Evolutionary conservation across 257 asterid genomes (phyloP).

Genomic region (Solanum tarijense): DNA sequence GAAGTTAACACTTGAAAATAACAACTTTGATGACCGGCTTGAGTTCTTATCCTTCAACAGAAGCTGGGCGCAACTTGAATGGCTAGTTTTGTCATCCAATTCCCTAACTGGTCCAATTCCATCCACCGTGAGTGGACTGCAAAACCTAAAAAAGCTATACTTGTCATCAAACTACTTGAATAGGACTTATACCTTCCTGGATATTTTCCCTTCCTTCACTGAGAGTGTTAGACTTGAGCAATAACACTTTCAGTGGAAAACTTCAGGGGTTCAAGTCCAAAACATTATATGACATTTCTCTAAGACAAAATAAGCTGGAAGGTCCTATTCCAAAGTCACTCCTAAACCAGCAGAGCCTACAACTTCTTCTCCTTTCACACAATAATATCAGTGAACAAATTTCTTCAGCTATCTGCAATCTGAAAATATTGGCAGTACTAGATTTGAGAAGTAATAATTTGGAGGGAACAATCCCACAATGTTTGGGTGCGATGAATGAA

Average conservation of each 20-base stretch:
- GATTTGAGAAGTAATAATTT: neutral
- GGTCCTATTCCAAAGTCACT: too few relatives aligned
- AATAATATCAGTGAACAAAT: too few relatives aligned
- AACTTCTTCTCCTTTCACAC: too few relatives aligned
- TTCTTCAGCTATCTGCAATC: neutral
- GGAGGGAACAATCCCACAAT: neutral
- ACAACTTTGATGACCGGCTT: too few relatives aligned
- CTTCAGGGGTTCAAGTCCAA: too few relatives aligned
- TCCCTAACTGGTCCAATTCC: neutral
- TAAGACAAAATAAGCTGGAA: neutral
- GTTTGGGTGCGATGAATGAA: neutral
- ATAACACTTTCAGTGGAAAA: too few relatives aligned
- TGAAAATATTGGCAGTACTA: accelerated
- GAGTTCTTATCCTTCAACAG: too few relatives aligned
- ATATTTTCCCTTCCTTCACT: too few relatives aligned
- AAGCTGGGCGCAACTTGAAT: neutral
- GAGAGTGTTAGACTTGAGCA: too few relatives aligned
- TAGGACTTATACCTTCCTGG: neutral
- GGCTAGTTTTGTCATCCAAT: neutral
- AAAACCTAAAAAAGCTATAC: accelerated
- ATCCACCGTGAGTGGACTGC: neutral
- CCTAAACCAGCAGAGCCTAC: too few relatives aligned
- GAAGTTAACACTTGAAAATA: too few relatives aligned
- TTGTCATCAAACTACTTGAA: neutral
- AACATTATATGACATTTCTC: accelerated